Percentiles rank a stretch among this genome's conserved stretches.
Evolutionary conservation across 129 eudicot genomes (phyloP).

Genomic region (Saposhnikovia divaricata): DNA sequence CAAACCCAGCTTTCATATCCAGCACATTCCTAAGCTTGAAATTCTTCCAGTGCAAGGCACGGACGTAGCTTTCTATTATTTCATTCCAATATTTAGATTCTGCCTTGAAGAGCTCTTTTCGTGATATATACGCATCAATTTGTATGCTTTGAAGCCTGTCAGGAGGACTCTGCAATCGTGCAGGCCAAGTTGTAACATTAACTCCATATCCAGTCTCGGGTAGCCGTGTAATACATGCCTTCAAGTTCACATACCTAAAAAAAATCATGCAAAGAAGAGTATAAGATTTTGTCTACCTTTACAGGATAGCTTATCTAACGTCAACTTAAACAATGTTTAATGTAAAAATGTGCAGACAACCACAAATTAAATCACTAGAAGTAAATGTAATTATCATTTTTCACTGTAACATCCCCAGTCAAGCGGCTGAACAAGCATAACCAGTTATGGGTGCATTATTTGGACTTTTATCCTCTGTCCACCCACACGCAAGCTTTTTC

Average conservation of each 20-base stretch:
- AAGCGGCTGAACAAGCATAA: not conserved
- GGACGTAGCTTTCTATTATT: constrained; percentile 67
- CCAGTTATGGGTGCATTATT: not conserved
- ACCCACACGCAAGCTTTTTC: not conserved
- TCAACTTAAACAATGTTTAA: not conserved
- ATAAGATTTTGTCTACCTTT: not conserved
- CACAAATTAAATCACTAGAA: not conserved
- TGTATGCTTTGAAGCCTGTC: constrained; percentile 77
- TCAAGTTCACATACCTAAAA: constrained; percentile 77
- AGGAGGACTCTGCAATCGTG: constrained; percentile 71
- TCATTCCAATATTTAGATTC: constrained; percentile 91
- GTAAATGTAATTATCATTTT: not conserved
- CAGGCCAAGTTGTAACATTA: constrained; percentile 74
- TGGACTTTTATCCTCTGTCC: not conserved
- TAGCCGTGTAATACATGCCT: constrained; percentile 73
- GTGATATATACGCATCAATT: constrained; percentile 74
- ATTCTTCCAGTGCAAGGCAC: constrained; percentile 59
- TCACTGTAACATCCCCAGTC: not conserved
- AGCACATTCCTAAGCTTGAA: constrained; percentile 71
- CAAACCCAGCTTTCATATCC: constrained; percentile 99
- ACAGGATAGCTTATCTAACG: not conserved
- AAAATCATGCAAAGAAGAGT: constrained; percentile 9
- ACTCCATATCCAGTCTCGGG: constrained; percentile 81
- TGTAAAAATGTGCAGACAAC: not conserved
- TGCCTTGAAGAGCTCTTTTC: constrained; percentile 84